phyloP scores from a whole-genome alignment of 371 early-diverging fungal genomes.

The Mucor piriformis region DNA sequence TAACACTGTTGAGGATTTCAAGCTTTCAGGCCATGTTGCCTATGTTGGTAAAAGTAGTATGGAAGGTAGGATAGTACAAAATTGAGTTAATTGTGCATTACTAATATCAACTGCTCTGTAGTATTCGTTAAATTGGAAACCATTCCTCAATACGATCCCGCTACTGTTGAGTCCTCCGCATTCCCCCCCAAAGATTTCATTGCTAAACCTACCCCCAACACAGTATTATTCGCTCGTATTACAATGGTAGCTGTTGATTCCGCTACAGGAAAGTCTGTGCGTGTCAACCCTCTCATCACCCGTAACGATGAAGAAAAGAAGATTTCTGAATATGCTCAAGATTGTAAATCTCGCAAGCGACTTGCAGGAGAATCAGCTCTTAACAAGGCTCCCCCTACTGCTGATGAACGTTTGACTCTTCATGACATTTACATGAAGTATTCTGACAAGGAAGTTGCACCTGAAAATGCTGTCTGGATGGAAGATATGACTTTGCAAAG shows the following conservation, averaged over 20 bases:
- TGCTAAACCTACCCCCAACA: constrained; percentile 38
- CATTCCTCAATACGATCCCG: constrained; percentile 28
- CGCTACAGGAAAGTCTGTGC: constrained; percentile 67
- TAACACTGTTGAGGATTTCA: constrained; percentile 68
- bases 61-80: constrained; percentile 55
- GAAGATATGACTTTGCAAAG: constrained; percentile 75
- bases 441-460: constrained; percentile 23
- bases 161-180: not conserved
- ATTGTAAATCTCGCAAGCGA: constrained; percentile 70
- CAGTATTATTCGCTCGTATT: constrained; percentile 79
- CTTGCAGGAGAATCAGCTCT: constrained; percentile 59
- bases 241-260: constrained; percentile 92
- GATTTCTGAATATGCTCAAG: constrained; percentile 76
- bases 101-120: not conserved
- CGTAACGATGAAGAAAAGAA: constrained; percentile 75
- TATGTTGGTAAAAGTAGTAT: constrained; percentile 85
- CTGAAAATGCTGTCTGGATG: constrained; percentile 62
- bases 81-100: not conserved
- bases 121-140: constrained; percentile 75
- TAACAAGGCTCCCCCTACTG: constrained; percentile 74
- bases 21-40: constrained; percentile 76
- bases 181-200: constrained; percentile 21
- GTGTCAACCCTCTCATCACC: constrained; percentile 75
- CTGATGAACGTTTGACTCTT: constrained; percentile 80
- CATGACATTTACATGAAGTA: constrained; percentile 81